A percentile compares a stretch with the other conserved stretches of the same genome.
phyloP scores from a whole-genome alignment of 148 eudicot species.

The Cornus controversa region DNA sequence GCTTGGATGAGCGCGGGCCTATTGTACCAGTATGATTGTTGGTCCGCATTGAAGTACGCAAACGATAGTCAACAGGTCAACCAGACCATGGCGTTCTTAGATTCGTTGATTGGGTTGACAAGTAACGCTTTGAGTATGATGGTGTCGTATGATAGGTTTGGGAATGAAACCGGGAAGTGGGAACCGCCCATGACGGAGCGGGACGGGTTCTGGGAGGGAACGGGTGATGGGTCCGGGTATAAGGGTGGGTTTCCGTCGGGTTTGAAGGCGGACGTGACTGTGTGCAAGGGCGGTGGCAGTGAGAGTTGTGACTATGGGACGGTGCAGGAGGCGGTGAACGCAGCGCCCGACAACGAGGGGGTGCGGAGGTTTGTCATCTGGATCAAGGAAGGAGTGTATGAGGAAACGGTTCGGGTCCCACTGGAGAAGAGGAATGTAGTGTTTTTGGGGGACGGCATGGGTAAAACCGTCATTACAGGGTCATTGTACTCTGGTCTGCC shows the following conservation, averaged over 20 bases:
- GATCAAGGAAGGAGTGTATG: slow-evolving; percentile 69
- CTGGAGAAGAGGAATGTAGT: slow-evolving; percentile 76
- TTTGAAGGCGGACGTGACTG: slow-evolving; percentile 51
- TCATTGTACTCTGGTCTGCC: slow-evolving; percentile 45
- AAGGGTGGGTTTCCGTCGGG: slow-evolving; percentile 29
- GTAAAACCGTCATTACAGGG: slow-evolving; percentile 78
- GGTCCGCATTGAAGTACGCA: slow-evolving; percentile 74
- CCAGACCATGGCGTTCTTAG: slow-evolving; percentile 55
- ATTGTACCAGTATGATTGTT: slow-evolving; percentile 73
- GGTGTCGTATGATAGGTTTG: slow-evolving; percentile 43
- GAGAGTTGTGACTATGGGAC: slow-evolving; percentile 34
- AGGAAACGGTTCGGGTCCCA: slow-evolving; percentile 73
- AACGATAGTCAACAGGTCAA: slow-evolving; percentile 46
- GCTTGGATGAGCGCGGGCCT: slow-evolving; percentile 70
- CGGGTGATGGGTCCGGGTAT: slow-evolving; percentile 13
- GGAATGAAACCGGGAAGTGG: slow-evolving; percentile 50
- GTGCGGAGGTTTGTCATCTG: slow-evolving; percentile 48
- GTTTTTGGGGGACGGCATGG: slow-evolving; percentile 82
- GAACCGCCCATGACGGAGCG: slow-evolving; percentile 65
- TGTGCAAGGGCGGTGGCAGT: slow-evolving; percentile 46
- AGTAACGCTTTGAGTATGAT: slow-evolving; percentile 67
- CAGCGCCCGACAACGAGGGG: slow-evolving; percentile 40
- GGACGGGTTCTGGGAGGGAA: slow-evolving; percentile 72
- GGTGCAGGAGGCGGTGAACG: slow-evolving; percentile 76
- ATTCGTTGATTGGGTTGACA: slow-evolving; percentile 38